Percentiles rank a stretch among this genome's conserved stretches.
These are phyloP conservation scores for Wallacemonas sp. DNA, from an alignment of 208 protist species.

Conservation along the genomic window DNA sequence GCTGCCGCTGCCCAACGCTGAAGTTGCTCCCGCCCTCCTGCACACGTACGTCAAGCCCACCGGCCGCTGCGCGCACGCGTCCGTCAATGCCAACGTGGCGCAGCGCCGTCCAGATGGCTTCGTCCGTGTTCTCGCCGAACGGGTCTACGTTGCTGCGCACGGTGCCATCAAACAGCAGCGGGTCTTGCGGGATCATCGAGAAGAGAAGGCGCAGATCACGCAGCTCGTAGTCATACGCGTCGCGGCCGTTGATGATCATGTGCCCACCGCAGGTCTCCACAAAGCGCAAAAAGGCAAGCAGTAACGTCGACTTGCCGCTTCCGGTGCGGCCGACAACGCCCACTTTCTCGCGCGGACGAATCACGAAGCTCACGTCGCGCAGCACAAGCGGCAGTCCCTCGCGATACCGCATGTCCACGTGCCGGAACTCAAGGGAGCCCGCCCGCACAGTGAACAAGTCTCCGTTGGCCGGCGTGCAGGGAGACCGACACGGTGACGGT, in stretches of 20 bases:
- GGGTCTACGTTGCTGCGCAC: constrained; percentile 77
- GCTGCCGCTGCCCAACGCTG: constrained; percentile 74
- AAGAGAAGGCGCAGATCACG: constrained; percentile 56
- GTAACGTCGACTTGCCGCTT: constrained; percentile 80
- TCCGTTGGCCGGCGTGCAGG: not conserved
- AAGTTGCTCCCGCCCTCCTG: constrained; percentile 65
- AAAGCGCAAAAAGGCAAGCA: constrained; percentile 66
- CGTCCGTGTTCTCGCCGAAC: constrained; percentile 34
- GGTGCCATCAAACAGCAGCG: constrained; percentile 74
- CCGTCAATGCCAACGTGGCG: constrained; percentile 38
- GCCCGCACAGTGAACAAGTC: not conserved
- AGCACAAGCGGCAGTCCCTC: constrained; percentile 72
- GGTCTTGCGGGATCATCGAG: constrained; percentile 81
- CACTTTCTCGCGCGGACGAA: constrained; percentile 72
- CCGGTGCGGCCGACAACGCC: constrained; percentile 83
- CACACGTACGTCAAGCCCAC: constrained; percentile 33
- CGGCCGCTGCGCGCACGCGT: constrained; percentile 22
- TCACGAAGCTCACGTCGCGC: constrained; percentile 43
- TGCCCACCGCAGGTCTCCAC: constrained; percentile 41
- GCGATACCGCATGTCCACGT: constrained; percentile 82
- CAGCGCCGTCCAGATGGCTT: constrained; percentile 35
- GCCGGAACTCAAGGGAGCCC: constrained; percentile 45
- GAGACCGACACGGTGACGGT: not conserved
- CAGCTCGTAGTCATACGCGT: constrained; percentile 30
- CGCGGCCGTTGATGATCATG: constrained; percentile 42